These are phyloP conservation scores for Metschnikowia rubicola DNA, from an alignment of 805 yeast genomes.

Conservation along the genomic window DNA sequence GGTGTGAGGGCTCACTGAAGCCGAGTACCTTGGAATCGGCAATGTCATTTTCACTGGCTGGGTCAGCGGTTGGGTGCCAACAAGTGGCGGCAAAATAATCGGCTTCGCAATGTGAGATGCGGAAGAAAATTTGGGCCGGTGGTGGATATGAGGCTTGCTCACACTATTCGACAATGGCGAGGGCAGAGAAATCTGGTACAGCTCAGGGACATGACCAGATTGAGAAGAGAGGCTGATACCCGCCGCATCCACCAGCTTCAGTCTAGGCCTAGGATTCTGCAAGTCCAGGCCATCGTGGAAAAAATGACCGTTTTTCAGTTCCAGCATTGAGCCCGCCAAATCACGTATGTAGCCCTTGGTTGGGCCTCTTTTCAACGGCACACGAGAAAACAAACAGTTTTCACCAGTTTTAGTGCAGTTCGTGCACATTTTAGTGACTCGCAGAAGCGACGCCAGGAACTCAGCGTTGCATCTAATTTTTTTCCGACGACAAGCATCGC, in stretches of 20 bases:
- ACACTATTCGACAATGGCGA: conserved; percentile 10
- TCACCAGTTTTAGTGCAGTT: conserved; percentile 62
- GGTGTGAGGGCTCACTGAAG: conserved; percentile 6
- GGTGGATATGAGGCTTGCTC: conserved; percentile 11
- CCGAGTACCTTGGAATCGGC: conserved; percentile 7
- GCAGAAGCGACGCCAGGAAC: conserved; percentile 40
- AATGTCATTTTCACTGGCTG: conserved; percentile 12
- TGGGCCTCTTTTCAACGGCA: conserved; percentile 78
- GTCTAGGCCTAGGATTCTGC: conserved; percentile 10
- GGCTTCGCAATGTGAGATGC: conserved; percentile 12
- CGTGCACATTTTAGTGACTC: conserved; percentile 53
- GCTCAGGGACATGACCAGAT: background rate
- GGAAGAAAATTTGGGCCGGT: conserved; percentile 11
- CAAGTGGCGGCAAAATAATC: conserved; percentile 18
- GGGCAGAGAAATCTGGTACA: conserved; percentile 4
- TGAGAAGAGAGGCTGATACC: background rate
- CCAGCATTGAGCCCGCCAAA: conserved; percentile 34
- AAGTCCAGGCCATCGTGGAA: background rate
- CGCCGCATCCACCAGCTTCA: conserved; percentile 15
- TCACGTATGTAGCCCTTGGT: conserved; percentile 63
- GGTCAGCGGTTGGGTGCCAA: conserved; percentile 14
- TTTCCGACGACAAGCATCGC: conserved; percentile 75
- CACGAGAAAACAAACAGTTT: conserved; percentile 61
- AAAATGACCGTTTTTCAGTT: conserved; percentile 1
- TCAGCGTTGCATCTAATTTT: conserved; percentile 70